Percentiles rank a stretch among this genome's conserved stretches.
Evolutionary conservation across 169 alveolate genomes (phyloP).

Genomic region (Plasmodium reichenowi): DNA sequence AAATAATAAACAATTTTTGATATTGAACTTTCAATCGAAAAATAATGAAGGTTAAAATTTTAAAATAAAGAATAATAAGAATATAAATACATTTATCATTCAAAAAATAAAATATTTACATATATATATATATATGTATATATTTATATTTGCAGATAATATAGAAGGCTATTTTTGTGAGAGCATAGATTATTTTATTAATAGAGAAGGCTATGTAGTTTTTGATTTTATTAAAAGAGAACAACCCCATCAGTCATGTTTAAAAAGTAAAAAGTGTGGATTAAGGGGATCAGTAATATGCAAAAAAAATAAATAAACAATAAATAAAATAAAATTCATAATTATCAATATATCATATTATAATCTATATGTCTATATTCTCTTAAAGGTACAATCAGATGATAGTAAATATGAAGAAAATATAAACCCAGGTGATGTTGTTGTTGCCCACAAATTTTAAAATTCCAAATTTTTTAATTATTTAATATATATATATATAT

Average conservation of each 20-base stretch:
- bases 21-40: conserved; percentile 61
- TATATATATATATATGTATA: neutral
- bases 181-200: conserved; percentile 44
- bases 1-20: conserved; percentile 41
- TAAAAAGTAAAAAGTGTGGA: conserved; percentile 48
- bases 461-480: neutral
- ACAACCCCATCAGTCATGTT: conserved; percentile 51
- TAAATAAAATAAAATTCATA: neutral
- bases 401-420: conserved; percentile 64
- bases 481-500: neutral
- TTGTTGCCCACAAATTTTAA: conserved; percentile 59
- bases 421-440: conserved; percentile 64
- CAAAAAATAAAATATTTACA: too few species aligned
- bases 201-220: conserved; percentile 57
- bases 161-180: conserved; percentile 69
- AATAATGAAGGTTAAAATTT: conserved; percentile 8
- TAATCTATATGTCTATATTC: neutral
- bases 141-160: neutral
- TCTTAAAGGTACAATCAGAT: conserved; percentile 57
- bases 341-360: neutral
- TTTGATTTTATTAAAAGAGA: conserved; percentile 54
- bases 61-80: neutral
- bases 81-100: too few species aligned
- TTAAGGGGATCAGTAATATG: conserved; percentile 63
- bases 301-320: neutral